phyloP scores from a whole-genome alignment of 2,329 filamentous ascomycete genomes.

The Pyricularia sp. region DNA sequence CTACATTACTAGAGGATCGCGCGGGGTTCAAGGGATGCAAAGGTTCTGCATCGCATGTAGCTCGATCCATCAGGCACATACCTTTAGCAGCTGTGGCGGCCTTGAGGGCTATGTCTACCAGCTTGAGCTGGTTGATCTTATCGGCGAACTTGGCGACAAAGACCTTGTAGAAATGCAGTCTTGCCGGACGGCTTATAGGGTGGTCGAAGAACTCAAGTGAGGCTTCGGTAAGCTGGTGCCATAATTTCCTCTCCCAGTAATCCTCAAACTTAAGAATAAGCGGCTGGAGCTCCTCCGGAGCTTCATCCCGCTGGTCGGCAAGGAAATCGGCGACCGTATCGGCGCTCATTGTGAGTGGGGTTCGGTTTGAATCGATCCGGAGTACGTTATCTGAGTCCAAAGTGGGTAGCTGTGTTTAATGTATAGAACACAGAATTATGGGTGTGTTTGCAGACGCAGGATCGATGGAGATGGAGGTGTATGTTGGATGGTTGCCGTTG shows the following conservation, averaged over 20 bases:
- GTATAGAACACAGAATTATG: background rate
- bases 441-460: background rate
- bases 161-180: slow-evolving; percentile 82
- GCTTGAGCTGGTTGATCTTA: slow-evolving; percentile 98
- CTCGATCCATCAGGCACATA: slow-evolving; percentile 25
- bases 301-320: slow-evolving; percentile 76
- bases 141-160: slow-evolving; percentile 96
- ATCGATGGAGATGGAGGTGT: background rate
- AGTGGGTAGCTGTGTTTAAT: slow-evolving; percentile 2
- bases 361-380: slow-evolving; percentile 6
- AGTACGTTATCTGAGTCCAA: slow-evolving; percentile 7
- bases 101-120: slow-evolving; percentile 82
- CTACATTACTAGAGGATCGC: too few relatives aligned
- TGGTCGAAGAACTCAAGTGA: slow-evolving; percentile 83
- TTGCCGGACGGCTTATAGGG: slow-evolving; percentile 70
- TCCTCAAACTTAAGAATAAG: slow-evolving; percentile 90
- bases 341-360: slow-evolving; percentile 55
- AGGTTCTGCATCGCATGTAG: background rate
- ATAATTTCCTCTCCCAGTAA: slow-evolving; percentile 96
- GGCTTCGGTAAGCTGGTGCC: slow-evolving; percentile 93
- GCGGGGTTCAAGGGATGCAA: background rate
- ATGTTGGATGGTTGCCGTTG: background rate
- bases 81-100: slow-evolving; percentile 78
- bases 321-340: slow-evolving; percentile 90
- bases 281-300: slow-evolving; percentile 79